Percentiles rank a stretch among this genome's conserved stretches.
phyloP scores from a whole-genome alignment of 805 yeast species.

The Candida saitoana region DNA sequence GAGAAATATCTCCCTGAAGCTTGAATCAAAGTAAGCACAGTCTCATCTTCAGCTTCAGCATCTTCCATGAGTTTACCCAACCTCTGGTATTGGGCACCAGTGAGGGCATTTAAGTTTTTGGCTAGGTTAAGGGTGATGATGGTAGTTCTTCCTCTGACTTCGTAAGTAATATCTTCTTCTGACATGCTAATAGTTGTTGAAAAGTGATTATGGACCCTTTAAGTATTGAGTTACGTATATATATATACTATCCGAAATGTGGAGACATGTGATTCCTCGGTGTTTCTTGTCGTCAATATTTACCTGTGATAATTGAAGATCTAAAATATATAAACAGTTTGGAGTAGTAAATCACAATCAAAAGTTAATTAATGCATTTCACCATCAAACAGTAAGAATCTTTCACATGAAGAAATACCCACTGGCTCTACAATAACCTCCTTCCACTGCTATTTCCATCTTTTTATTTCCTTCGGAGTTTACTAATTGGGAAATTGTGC shows the following conservation, averaged over 20 bases:
- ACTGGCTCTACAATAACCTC: too few relatives aligned
- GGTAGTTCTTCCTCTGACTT: slow-evolving; percentile 46
- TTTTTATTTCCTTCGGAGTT: too few relatives aligned
- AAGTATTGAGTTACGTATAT: neutral
- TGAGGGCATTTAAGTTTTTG: slow-evolving; percentile 59
- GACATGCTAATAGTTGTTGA: too few relatives aligned
- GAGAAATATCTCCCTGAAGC: slow-evolving; percentile 74
- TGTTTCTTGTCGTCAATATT: neutral
- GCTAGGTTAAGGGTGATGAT: slow-evolving; percentile 68
- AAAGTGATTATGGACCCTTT: too few relatives aligned
- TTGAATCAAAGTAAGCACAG: slow-evolving; percentile 62
- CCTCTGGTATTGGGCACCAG: slow-evolving; percentile 57
- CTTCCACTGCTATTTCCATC: too few relatives aligned
- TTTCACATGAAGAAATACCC: too few relatives aligned
- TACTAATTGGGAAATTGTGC: too few relatives aligned
- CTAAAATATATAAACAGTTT: neutral
- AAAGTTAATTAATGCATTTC: too few relatives aligned
- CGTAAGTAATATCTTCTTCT: slow-evolving; percentile 31
- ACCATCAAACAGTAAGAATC: too few relatives aligned
- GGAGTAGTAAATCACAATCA: neutral
- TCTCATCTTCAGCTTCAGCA: slow-evolving; percentile 60
- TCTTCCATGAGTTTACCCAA: slow-evolving; percentile 55
- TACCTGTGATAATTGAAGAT: neutral
- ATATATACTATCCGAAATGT: neutral
- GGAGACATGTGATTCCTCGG: slow-evolving; percentile 1